Percentiles rank a stretch among this genome's conserved stretches.
These are phyloP conservation scores for Chaetomiaceae sp. DNA, from an alignment of 2,329 filamentous ascomycete genomes.

Conservation along the genomic window DNA sequence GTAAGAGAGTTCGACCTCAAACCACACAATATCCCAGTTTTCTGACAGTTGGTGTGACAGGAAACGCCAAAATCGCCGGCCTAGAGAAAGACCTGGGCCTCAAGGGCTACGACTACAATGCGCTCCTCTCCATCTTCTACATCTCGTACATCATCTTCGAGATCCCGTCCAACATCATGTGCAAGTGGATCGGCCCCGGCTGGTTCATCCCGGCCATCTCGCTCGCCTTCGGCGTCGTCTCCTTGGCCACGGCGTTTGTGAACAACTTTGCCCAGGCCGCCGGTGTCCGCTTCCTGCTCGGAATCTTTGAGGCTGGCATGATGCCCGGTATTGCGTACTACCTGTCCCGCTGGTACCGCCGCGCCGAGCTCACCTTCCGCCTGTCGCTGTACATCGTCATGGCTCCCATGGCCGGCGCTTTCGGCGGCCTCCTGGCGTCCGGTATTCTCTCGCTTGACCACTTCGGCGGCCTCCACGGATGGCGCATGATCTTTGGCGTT, in stretches of 20 bases:
- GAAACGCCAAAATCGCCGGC: slow-evolving; percentile 54
- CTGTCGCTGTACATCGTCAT: slow-evolving; percentile 60
- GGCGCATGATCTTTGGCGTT: slow-evolving; percentile 70
- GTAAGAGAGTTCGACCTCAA: slow-evolving; percentile 34
- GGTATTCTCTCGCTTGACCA: slow-evolving; percentile 56
- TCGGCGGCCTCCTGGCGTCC: slow-evolving; percentile 58
- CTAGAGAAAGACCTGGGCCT: slow-evolving; percentile 52
- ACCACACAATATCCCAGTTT: neutral
- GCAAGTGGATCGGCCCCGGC: slow-evolving; percentile 59
- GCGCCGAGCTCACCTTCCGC: slow-evolving; percentile 57
- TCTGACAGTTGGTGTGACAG: slow-evolving; percentile 27
- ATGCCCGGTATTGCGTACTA: slow-evolving; percentile 60
- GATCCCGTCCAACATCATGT: slow-evolving; percentile 56
- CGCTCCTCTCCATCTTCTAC: slow-evolving; percentile 56
- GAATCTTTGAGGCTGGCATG: slow-evolving; percentile 61
- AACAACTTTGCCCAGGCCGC: slow-evolving; percentile 41
- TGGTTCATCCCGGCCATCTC: slow-evolving; percentile 57
- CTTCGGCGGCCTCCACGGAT: slow-evolving; percentile 52
- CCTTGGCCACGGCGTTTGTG: slow-evolving; percentile 56
- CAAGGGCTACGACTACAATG: slow-evolving; percentile 56
- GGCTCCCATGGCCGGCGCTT: slow-evolving; percentile 59
- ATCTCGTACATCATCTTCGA: slow-evolving; percentile 60
- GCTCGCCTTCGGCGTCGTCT: slow-evolving; percentile 52
- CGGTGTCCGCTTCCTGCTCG: slow-evolving; percentile 55
- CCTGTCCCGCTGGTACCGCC: slow-evolving; percentile 57